These are phyloP conservation scores for Apiotrichum sp. DNA, from an alignment of 1,284 basidiomycete genomes.

Conservation along the genomic window DNA sequence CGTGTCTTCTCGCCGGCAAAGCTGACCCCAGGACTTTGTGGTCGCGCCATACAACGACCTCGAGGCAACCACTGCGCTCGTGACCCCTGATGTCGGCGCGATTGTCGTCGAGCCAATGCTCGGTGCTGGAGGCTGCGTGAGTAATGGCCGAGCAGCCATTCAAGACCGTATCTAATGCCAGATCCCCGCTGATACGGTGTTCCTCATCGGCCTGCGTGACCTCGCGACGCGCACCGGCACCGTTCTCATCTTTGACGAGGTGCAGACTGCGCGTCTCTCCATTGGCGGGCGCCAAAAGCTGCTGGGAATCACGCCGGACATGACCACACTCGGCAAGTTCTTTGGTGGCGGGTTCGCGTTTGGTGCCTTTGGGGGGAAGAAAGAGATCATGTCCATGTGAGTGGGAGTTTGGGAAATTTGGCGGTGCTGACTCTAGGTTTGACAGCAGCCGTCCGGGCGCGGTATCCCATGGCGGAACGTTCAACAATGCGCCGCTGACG, in stretches of 20 bases:
- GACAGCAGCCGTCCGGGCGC: no score
- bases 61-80: slow-evolving; percentile 27
- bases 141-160: background rate
- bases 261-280: slow-evolving; percentile 37
- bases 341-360: slow-evolving; percentile 35
- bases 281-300: slow-evolving; percentile 23
- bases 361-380: slow-evolving; percentile 29
- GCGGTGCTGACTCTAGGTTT: no score
- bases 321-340: slow-evolving; percentile 32
- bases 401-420: background rate
- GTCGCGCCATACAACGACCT: slow-evolving; percentile 46
- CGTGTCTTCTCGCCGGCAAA: background rate
- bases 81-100: slow-evolving; percentile 47
- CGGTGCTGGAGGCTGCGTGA: slow-evolving; percentile 43
- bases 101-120: slow-evolving; percentile 53
- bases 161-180: background rate
- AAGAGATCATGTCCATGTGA: slow-evolving; percentile 29
- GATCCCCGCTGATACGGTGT: slow-evolving; percentile 36
- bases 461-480: slow-evolving; percentile 26
- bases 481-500: slow-evolving; percentile 33
- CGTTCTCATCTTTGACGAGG: slow-evolving; percentile 52
- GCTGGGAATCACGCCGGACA: slow-evolving; percentile 25
- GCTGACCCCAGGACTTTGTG: slow-evolving; percentile 19
- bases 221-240: slow-evolving; percentile 50
- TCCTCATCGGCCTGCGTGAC: slow-evolving; percentile 46